These are phyloP conservation scores for Murraya koenigii DNA, from an alignment of 345 rosid species.

Conservation along the genomic window DNA sequence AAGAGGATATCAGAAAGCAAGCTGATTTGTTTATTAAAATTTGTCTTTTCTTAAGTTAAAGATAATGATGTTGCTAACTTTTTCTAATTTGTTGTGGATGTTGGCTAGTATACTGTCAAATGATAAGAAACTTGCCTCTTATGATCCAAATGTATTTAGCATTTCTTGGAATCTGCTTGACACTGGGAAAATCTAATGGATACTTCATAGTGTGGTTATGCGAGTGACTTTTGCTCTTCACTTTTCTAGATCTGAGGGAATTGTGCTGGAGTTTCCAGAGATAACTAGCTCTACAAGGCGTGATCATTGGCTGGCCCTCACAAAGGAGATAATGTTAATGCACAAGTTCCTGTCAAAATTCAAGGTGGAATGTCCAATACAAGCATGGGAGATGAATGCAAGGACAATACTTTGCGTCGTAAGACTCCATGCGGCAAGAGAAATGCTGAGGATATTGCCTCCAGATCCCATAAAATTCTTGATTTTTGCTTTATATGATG, in stretches of 20 bases:
- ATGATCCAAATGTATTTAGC: too few species aligned
- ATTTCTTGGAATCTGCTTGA: background rate
- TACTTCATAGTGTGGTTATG: background rate
- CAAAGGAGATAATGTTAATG: constrained; percentile 65
- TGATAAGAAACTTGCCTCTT: background rate
- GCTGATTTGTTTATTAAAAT: background rate
- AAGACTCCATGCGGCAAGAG: constrained; percentile 92
- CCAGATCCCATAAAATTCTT: constrained; percentile 77
- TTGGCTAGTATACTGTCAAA: background rate
- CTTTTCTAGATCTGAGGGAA: constrained; percentile 58
- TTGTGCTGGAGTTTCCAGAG: constrained; percentile 92
- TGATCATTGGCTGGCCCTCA: constrained; percentile 83
- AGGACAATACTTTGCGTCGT: constrained; percentile 73
- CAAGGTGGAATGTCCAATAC: constrained; percentile 45
- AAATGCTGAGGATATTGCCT: constrained; percentile 75
- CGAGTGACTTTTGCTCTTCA: background rate
- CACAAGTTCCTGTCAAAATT: constrained; percentile 61
- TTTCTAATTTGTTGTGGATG: background rate
- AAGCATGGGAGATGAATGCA: constrained; percentile 79
- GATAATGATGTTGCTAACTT: background rate
- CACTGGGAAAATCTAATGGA: background rate
- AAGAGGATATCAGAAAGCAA: background rate
- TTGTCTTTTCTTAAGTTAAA: background rate
- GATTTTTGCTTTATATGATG: constrained; percentile 75
- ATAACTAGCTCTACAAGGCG: constrained; percentile 90